Percentiles rank a stretch among this genome's conserved stretches.
Conservation (phyloP, 495 filamentous ascomycete genomes). For the Tuber aestivum region DNA sequence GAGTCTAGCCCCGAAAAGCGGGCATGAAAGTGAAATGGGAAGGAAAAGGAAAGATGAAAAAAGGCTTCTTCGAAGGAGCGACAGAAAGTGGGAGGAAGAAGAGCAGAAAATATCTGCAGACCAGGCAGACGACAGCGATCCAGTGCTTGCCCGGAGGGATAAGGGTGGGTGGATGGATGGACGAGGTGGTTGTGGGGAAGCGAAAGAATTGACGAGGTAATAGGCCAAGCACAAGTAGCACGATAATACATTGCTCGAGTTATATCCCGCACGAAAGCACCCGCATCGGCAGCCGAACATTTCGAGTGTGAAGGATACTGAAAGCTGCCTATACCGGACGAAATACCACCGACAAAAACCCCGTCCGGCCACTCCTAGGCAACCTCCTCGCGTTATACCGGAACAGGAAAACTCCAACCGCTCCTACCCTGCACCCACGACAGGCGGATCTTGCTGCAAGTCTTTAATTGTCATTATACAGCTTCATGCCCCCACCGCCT, state of each 20-base stretch:
- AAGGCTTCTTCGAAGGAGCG: slow-evolving; percentile 30
- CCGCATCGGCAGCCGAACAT: not conserved
- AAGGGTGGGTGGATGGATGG: not conserved
- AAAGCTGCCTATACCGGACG: not conserved
- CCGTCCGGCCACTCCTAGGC: too few species aligned
- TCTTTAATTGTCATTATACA: too few species aligned
- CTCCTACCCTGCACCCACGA: too few species aligned
- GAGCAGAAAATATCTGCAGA: slow-evolving; percentile 14
- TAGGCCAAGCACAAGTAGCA: not conserved
- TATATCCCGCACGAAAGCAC: too few species aligned
- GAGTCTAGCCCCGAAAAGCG: slow-evolving; percentile 10
- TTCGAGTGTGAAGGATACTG: not conserved
- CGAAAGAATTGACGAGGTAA: not conserved
- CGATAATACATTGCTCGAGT: too few species aligned
- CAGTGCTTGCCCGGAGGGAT: not conserved
- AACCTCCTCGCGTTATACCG: too few species aligned
- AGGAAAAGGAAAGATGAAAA: slow-evolving; percentile 19
- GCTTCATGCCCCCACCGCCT: too few species aligned
- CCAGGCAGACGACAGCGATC: not conserved
- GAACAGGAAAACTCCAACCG: too few species aligned
- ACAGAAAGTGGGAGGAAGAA: slow-evolving; percentile 28
- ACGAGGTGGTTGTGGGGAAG: not conserved
- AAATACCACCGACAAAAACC: too few species aligned
- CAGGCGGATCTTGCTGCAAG: too few species aligned
- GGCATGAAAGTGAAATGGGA: slow-evolving; percentile 22